phyloP scores from a whole-genome alignment of 495 filamentous ascomycete genomes.

The Tuber calosporum region DNA sequence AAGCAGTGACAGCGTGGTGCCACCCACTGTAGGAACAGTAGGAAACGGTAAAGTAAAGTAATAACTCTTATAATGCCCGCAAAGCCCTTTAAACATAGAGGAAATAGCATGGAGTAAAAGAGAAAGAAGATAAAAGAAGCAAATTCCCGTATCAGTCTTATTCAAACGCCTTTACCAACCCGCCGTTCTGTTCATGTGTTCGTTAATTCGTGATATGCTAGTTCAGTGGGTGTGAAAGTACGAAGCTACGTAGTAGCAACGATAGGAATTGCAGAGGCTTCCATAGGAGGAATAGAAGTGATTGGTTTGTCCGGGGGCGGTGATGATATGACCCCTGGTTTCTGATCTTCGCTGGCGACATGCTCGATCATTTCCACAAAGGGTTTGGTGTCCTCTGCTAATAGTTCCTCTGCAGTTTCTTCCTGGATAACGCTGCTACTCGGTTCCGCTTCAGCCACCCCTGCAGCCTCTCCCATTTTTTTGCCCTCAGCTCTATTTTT shows the following conservation, averaged over 20 bases:
- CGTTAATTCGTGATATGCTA: background rate
- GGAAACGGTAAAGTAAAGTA: background rate
- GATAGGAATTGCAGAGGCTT: constrained; percentile 4
- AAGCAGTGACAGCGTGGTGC: constrained; percentile 7
- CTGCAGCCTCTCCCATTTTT: background rate
- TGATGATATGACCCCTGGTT: constrained; percentile 7
- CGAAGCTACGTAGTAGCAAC: constrained; percentile 17
- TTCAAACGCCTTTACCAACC: background rate
- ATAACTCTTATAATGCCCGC: background rate
- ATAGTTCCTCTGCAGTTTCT: constrained; percentile 1
- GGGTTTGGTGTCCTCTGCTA: constrained; percentile 6
- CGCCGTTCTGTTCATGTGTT: background rate
- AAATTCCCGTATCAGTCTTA: background rate
- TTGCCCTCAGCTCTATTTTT: background rate
- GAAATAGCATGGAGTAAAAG: background rate
- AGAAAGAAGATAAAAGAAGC: background rate
- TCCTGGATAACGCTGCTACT: constrained; percentile 7
- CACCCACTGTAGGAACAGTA: background rate
- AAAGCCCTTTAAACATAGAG: background rate
- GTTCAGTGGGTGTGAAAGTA: constrained; percentile 6
- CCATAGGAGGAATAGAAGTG: constrained; percentile 5
- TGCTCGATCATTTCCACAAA: constrained; percentile 8
- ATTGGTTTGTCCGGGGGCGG: background rate
- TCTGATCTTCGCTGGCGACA: constrained; percentile 11
- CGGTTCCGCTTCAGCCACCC: background rate